Evolutionary conservation across 805 yeast genomes (phyloP), one percentile per base, ranked within the genome.

Genomic region (Candida easanensis): DNA sequence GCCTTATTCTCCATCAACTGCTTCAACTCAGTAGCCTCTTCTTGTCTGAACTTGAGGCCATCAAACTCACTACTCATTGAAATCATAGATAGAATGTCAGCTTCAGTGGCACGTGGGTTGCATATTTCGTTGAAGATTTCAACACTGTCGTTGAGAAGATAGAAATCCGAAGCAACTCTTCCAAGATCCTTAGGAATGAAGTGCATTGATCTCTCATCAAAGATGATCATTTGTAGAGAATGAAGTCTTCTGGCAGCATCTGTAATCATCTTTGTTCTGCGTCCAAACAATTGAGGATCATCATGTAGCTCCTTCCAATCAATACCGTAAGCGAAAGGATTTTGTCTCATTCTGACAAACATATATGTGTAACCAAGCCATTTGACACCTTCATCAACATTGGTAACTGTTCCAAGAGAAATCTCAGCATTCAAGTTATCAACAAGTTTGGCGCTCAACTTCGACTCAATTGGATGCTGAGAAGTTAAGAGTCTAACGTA

Each of bases 331-430:
- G 85, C 83, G 59, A 89, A 82, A 2, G 99, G 99, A 51, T 89
- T 91, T 58, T 88, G 86, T 45, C 84, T 79, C 99, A 93, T 93
- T 45, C 99, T 71, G 3, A 91, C 97, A 66, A 79, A 83, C 77
- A 93, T 72, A 58, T 93, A 93, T 0, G 99, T 93, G 56, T 95
- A 93, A 4, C 99, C 98, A n/a, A 93, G 70, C 99, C 99, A 93
- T 50, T 83, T 88, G 1, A 93, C 84, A 44, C 90, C 99, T 66
- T 93, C 99, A 23, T 87, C 95, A 10, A 93, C 80, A 56, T 84
- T 90, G 1, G 98, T 88, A 2, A 93, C 98, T 0, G 95, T 90
- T 2, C 99, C 99, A 16, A 93, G 64, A 0, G 98, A 84, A 18
- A 95, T 88, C 61, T 93, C 99, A 0, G 99, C 99, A 62, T 95